Evolutionary conservation across 192 early-diverging fungal genomes (phyloP).

Genomic region (Mortierella hygrophila): DNA sequence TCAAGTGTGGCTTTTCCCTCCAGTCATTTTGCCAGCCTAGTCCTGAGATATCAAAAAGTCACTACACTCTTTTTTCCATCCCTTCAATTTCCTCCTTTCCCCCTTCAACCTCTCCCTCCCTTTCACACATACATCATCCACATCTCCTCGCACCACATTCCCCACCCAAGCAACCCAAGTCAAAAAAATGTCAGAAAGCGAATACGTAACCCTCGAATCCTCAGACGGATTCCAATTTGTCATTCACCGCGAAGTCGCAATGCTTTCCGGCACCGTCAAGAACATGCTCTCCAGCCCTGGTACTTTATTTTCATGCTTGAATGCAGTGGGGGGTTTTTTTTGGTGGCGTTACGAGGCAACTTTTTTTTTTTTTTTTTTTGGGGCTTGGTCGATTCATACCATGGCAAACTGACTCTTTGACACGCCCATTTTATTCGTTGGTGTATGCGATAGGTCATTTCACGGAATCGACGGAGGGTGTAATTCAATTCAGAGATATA

Average conservation of each 20-base stretch:
- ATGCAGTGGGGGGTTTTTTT: neutral
- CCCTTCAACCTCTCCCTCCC: no score
- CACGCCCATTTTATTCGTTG: neutral
- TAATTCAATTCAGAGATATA: slow-evolving; percentile 92
- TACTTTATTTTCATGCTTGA: slow-evolving; percentile 20
- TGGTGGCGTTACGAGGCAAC: slow-evolving; percentile 34
- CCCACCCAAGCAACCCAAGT: neutral
- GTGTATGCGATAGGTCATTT: slow-evolving; percentile 76
- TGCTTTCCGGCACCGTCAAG: slow-evolving; percentile 92
- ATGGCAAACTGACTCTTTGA: no score
- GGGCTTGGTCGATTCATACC: neutral
- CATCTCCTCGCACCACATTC: neutral
- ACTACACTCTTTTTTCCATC: no score
- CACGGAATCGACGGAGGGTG: slow-evolving; percentile 89
- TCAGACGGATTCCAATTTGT: slow-evolving; percentile 93
- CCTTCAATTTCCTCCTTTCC: no score
- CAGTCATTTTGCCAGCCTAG: no score
- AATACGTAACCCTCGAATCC: slow-evolving; percentile 87
- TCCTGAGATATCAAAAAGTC: no score
- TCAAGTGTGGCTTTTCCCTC: no score
- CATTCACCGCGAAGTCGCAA: slow-evolving; percentile 88
- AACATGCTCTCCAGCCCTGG: slow-evolving; percentile 94
- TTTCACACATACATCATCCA: neutral
- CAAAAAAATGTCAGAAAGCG: slow-evolving; percentile 30
- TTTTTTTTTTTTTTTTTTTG: neutral